Base-by-base conservation (phyloP, 768 basidiomycete species). In the Amanita rubescens region DNA sequence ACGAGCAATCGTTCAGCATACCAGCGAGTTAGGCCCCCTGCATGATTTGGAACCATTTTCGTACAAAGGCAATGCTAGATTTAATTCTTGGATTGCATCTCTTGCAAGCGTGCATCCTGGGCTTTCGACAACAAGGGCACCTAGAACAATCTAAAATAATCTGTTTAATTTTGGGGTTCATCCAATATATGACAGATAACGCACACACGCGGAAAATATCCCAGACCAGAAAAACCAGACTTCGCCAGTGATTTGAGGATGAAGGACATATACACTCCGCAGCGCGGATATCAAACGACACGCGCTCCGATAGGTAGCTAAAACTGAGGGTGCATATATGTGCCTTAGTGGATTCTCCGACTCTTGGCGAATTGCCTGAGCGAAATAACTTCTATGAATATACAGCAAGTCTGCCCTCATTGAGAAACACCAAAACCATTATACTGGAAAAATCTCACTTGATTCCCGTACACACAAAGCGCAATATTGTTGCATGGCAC, bases 161-260 rank as follows among this genome's bases (percentile, higher is more conserved):
- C 17, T 11, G 30, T 2, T 43, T 63, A 34, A 67, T 41, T n/a
- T 67, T 58, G 63, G 67, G 43, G 27, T 7, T 14, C 4, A 45
- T 22, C 17, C n/a, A 3, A n/a, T 17, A 38, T n/a, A 32, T 32
- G 14, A 9, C 14, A 20, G 10, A 24, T 45, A 12, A 70, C 74
- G 46, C 58, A 80, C 79, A 51, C 76, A 76, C 15, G 79, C 67
- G 2, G 76, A 75, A 55, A 76, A 79, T 42, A 75, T 61, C 1
- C 67, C 67, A 0, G 76, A 74, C 79, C 79, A 80, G 61, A 79
- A 78, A 58, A 71, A 77, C 76, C 78, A 79, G 8, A 67, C 61
- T 35, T 63, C 59, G 22, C 69, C 60, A 6, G 68, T 62, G 3
- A 66, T 61, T 10, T 50, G 58, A 10, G 70, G 71, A 59, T 75